A percentile compares a stretch with the other conserved stretches of the same genome.
These are phyloP conservation scores for Sclerotinia nivalis DNA, from an alignment of 2,329 filamentous ascomycete genomes.

Conservation along the genomic window DNA sequence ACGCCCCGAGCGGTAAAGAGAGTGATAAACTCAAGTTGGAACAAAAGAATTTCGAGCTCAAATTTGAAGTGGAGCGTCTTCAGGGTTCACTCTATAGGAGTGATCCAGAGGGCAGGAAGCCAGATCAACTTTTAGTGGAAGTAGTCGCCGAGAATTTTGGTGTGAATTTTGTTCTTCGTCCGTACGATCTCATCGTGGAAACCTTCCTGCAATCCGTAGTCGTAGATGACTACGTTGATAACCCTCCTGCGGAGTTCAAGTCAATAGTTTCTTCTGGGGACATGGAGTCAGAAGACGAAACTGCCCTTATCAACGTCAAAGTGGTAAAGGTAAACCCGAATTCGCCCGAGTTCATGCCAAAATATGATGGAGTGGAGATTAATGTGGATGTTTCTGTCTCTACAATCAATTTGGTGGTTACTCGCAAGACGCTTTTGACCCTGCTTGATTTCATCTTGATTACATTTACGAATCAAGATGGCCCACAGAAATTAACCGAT, in stretches of 20 bases:
- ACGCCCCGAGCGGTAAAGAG: constrained; percentile 59
- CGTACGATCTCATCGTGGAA: constrained; percentile 91
- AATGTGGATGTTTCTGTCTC: constrained; percentile 90
- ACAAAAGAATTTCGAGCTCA: constrained; percentile 92
- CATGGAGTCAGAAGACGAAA: constrained; percentile 71
- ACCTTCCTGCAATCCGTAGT: constrained; percentile 83
- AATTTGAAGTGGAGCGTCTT: constrained; percentile 91
- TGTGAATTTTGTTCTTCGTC: constrained; percentile 82
- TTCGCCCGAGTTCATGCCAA: constrained; percentile 89
- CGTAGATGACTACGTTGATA: constrained; percentile 91
- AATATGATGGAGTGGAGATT: constrained; percentile 90
- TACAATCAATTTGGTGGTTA: constrained; percentile 95
- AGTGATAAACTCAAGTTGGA: constrained; percentile 69
- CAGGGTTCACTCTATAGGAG: constrained; percentile 90
- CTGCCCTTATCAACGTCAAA: constrained; percentile 82
- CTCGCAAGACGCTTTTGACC: constrained; percentile 86
- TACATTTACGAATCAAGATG: constrained; percentile 73
- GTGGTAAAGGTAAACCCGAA: constrained; percentile 86
- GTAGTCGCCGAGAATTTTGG: constrained; percentile 87
- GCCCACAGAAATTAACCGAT: constrained; percentile 47
- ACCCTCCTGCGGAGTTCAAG: constrained; percentile 88
- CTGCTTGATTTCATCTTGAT: constrained; percentile 90
- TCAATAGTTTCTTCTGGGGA: constrained; percentile 90
- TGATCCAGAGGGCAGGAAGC: constrained; percentile 72
- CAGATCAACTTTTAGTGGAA: constrained; percentile 84